phyloP scores from a whole-genome alignment of 2,329 filamentous ascomycete species.

The Fusarium keratoplasticum region DNA sequence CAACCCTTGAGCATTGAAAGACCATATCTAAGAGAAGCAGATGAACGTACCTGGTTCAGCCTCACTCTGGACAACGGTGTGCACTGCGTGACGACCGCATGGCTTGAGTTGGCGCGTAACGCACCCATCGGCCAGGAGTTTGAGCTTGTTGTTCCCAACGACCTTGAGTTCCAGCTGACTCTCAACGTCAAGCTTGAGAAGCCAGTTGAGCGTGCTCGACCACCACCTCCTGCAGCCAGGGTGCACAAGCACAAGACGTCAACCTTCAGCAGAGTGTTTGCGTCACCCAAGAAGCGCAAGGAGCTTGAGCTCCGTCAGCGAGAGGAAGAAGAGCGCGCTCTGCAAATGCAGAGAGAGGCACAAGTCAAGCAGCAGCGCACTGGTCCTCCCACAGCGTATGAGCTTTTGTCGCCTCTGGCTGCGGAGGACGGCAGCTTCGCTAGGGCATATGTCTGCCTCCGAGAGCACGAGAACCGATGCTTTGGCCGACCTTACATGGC shows the following conservation, averaged over 20 bases:
- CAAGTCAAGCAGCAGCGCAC: conserved; percentile 72
- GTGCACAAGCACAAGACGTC: conserved; percentile 81
- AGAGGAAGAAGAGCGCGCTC: conserved; percentile 82
- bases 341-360: conserved; percentile 72
- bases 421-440: conserved; percentile 94
- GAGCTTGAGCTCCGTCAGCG: conserved; percentile 88
- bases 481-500: conserved; percentile 90
- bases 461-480: conserved; percentile 89
- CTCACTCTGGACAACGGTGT: conserved; percentile 98
- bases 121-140: conserved; percentile 98
- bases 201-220: conserved; percentile 68
- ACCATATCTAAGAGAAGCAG: conserved; percentile 58
- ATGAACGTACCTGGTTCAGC: conserved; percentile 93
- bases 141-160: conserved; percentile 94
- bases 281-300: conserved; percentile 96
- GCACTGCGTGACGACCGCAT: conserved; percentile 96
- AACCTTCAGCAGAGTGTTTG: conserved; percentile 91
- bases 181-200: conserved; percentile 95
- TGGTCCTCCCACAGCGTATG: conserved; percentile 80
- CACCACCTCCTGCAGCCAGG: conserved; percentile 70
- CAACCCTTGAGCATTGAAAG: background rate
- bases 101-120: conserved; percentile 90
- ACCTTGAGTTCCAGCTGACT: conserved; percentile 98
- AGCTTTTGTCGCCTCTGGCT: conserved; percentile 86
- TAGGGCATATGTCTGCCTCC: conserved; percentile 91